phyloP scores from a whole-genome alignment of 805 yeast genomes.

The Yamadazyma ubonensis region DNA sequence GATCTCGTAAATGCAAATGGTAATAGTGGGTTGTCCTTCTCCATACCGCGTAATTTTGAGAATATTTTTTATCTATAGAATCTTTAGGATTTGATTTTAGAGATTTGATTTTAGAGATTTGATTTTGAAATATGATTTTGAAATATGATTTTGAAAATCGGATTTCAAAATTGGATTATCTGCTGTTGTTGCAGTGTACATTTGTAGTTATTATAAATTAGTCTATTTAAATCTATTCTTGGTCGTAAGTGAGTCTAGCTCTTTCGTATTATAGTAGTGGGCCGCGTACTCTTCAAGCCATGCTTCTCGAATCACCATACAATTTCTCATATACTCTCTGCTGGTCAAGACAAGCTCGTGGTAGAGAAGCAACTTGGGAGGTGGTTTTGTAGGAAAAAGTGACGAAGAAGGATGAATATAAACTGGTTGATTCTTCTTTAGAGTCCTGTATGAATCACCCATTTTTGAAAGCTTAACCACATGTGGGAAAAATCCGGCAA shows the following conservation, averaged over 20 bases:
- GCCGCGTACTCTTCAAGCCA: slow-evolving; percentile 80
- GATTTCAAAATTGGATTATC: neutral
- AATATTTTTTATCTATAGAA: too few relatives aligned
- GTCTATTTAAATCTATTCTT: slow-evolving; percentile 4
- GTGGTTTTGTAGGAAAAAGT: slow-evolving; percentile 62
- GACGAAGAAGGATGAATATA: slow-evolving; percentile 85
- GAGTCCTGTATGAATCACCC: slow-evolving; percentile 69
- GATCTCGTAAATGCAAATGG: slow-evolving; percentile 50
- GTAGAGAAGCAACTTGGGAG: slow-evolving; percentile 71
- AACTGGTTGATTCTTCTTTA: slow-evolving; percentile 69
- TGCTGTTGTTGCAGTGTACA: neutral
- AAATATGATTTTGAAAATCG: neutral
- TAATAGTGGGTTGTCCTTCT: slow-evolving; percentile 39
- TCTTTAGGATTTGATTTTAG: neutral
- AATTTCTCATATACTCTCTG: slow-evolving; percentile 84
- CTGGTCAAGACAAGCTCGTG: slow-evolving; percentile 83
- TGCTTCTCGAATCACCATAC: slow-evolving; percentile 66
- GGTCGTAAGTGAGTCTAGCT: slow-evolving; percentile 17
- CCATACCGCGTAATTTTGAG: slow-evolving; percentile 18
- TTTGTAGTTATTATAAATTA: neutral
- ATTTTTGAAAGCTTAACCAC: slow-evolving; percentile 55
- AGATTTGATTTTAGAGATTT: too few relatives aligned
- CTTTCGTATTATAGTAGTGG: slow-evolving; percentile 43
- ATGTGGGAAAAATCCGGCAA: slow-evolving; percentile 70
- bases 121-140: neutral